phyloP scores from a whole-genome alignment of 345 rosid genomes.

The Salix viminalis region DNA sequence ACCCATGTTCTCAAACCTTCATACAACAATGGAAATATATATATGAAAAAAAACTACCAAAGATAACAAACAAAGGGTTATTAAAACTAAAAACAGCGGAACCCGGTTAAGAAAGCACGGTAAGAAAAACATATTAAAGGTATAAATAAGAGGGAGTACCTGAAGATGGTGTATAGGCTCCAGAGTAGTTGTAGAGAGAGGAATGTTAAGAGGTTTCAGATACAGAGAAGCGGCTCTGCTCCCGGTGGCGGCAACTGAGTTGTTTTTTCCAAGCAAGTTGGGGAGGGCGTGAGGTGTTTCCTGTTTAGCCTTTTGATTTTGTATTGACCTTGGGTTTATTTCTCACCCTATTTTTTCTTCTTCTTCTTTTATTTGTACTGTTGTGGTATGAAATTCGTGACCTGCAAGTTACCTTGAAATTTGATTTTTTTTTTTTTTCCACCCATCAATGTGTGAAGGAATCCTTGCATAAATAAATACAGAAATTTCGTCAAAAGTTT shows the following conservation, averaged over 20 bases:
- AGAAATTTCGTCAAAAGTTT: no score
- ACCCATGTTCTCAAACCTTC: background rate
- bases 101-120: slow-evolving; percentile 7
- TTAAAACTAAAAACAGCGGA: background rate
- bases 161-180: slow-evolving; percentile 5
- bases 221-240: slow-evolving; percentile 17
- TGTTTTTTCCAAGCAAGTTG: slow-evolving; percentile 34
- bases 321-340: no score
- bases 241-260: slow-evolving; percentile 23
- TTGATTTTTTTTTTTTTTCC: no score
- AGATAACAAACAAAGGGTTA: background rate
- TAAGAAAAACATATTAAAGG: background rate
- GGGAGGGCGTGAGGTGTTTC: background rate
- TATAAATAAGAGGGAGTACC: slow-evolving; percentile 14
- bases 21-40: background rate
- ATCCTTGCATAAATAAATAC: no score
- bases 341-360: no score
- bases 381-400: no score
- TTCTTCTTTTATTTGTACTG: no score
- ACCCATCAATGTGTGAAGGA: no score
- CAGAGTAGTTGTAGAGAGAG: background rate
- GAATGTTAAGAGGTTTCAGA: background rate
- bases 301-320: background rate
- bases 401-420: no score
- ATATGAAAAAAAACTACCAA: background rate